Evolutionary conservation across 805 yeast species (phyloP).

Genomic region (Candida sakaeoensis): DNA sequence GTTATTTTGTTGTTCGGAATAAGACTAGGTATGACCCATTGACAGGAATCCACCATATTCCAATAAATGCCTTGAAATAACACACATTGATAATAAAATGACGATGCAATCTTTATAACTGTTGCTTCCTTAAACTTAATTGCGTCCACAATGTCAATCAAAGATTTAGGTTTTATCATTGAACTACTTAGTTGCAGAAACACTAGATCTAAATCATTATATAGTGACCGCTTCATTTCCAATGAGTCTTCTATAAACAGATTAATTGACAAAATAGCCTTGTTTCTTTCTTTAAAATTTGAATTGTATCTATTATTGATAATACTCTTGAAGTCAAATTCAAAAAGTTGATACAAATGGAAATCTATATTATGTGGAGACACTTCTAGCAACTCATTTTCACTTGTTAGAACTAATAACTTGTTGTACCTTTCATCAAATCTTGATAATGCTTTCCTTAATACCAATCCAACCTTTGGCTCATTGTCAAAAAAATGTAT

Average conservation of each 20-base stretch:
- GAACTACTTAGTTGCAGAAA: constrained; percentile 20
- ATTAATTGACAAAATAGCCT: constrained; percentile 20
- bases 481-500: constrained; percentile 28
- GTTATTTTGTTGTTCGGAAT: constrained; percentile 11
- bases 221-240: constrained; percentile 11
- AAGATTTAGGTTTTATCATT: constrained; percentile 14
- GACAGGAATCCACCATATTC: constrained; percentile 19
- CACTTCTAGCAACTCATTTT: constrained; percentile 27
- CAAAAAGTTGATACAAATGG: constrained; percentile 25
- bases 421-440: constrained; percentile 33
- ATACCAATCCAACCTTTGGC: constrained; percentile 34
- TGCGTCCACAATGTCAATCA: constrained; percentile 14
- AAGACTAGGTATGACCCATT: constrained; percentile 25
- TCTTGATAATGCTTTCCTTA: constrained; percentile 25
- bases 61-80: constrained; percentile 28
- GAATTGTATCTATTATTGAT: constrained; percentile 22
- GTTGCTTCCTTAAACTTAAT: constrained; percentile 13
- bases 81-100: constrained; percentile 26
- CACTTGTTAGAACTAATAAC: constrained; percentile 26
- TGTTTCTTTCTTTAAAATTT: constrained; percentile 14
- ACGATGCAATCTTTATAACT: constrained; percentile 7
- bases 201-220: constrained; percentile 16
- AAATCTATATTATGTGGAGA: constrained; percentile 27
- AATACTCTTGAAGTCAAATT: constrained; percentile 14
- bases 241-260: constrained; percentile 21